A percentile compares a stretch with the other conserved stretches of the same genome.
Conservation (phyloP, 257 asterid genomes). For the Fraxinus quadrangulata region DNA sequence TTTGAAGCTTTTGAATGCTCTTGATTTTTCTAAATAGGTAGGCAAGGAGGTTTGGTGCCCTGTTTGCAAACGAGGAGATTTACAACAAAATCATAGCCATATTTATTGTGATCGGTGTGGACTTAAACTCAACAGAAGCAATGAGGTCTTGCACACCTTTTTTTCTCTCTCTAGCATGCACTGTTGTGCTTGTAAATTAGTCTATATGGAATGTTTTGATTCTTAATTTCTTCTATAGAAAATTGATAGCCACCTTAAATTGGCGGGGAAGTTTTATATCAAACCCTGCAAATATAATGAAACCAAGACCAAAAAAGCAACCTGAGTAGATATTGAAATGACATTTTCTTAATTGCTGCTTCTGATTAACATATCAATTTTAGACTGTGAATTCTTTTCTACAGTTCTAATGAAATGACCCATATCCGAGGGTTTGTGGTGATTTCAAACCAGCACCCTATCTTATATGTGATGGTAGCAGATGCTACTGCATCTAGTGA, state of each 20-base stretch:
- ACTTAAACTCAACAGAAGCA: slow-evolving; percentile 60
- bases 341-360: background rate
- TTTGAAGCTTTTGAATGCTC: slow-evolving; percentile 13
- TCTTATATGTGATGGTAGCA: background rate
- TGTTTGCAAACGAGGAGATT: slow-evolving; percentile 77
- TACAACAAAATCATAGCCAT: slow-evolving; percentile 52
- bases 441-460: background rate
- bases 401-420: slow-evolving; percentile 11
- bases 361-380: background rate
- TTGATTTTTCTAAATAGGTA: slow-evolving; percentile 43
- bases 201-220: background rate
- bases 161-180: slow-evolving; percentile 7
- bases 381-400: background rate
- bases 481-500: background rate
- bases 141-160: slow-evolving; percentile 52
- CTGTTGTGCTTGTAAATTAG: background rate
- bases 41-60: slow-evolving; percentile 87
- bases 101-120: slow-evolving; percentile 69
- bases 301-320: slow-evolving; percentile 8
- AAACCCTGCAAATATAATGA: background rate
- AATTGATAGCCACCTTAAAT: slow-evolving; percentile 12
- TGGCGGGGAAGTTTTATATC: background rate
- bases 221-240: slow-evolving; percentile 16
- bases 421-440: background rate
- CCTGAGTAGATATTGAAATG: background rate